Evolutionary conservation across 768 basidiomycete genomes (phyloP).

Genomic region (Amyloporia xantha): DNA sequence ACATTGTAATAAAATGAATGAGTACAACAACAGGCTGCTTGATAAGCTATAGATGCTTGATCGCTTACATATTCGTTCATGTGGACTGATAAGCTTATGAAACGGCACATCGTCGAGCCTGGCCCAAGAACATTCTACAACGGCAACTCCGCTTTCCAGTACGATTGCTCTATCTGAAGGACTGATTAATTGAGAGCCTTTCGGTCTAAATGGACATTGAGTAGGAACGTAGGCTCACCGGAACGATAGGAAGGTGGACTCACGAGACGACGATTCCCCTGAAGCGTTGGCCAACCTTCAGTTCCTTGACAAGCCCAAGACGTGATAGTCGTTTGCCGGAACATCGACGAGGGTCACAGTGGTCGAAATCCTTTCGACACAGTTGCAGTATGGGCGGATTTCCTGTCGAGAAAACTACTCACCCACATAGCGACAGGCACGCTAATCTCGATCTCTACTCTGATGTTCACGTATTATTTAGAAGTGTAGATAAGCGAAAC

Average conservation of each 20-base stretch:
- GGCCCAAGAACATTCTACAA: slow-evolving; percentile 99
- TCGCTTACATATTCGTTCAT: slow-evolving; percentile 85
- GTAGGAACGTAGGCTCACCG: neutral
- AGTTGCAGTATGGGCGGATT: neutral
- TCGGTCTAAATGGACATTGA: slow-evolving; percentile 50
- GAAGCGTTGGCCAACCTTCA: slow-evolving; percentile 81
- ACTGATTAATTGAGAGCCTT: slow-evolving; percentile 70
- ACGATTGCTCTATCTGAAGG: slow-evolving; percentile 84
- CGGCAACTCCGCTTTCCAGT: slow-evolving; percentile 70
- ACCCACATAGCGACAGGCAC: slow-evolving; percentile 98
- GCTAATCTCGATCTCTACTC: slow-evolving; percentile 17
- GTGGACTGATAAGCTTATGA: slow-evolving; percentile 84
- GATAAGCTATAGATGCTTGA: slow-evolving; percentile 51
- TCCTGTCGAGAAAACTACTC: slow-evolving; percentile 29
- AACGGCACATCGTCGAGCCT: slow-evolving; percentile 93
- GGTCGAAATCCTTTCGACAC: slow-evolving; percentile 78
- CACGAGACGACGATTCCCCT: slow-evolving; percentile 93
- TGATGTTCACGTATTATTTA: too few relatives aligned
- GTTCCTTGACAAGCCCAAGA: slow-evolving; percentile 75
- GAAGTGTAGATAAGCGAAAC: neutral
- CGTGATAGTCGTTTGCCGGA: slow-evolving; percentile 89
- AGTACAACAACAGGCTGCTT: slow-evolving; percentile 24
- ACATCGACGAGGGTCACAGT: slow-evolving; percentile 88
- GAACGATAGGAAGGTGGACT: slow-evolving; percentile 24
- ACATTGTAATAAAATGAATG: neutral